phyloP scores from a whole-genome alignment of 2,329 filamentous ascomycete genomes.

The Fusarium albosuccineum region DNA sequence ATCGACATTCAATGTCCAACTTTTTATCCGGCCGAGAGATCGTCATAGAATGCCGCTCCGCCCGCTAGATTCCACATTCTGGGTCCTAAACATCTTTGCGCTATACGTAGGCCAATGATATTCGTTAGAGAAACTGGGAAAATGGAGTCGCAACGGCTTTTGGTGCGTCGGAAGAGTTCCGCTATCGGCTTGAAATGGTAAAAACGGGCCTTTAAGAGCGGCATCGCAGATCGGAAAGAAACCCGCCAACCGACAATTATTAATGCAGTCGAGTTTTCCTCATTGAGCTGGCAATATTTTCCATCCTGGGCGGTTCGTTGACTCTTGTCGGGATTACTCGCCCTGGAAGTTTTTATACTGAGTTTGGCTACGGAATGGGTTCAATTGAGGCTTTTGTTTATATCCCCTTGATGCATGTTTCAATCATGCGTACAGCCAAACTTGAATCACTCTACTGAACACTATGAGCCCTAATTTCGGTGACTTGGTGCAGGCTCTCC shows the following conservation, averaged over 20 bases:
- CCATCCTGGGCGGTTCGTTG: no score
- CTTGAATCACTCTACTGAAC: no score
- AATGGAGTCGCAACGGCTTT: background rate
- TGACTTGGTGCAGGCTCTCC: no score
- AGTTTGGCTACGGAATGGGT: no score
- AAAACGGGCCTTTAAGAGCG: background rate
- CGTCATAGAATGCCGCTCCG: background rate
- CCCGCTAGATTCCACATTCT: no score
- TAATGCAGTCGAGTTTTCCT: background rate
- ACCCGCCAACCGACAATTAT: background rate
- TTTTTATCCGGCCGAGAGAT: background rate
- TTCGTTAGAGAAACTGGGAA: background rate
- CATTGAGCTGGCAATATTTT: no score
- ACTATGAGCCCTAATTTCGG: no score
- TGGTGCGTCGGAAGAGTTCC: background rate
- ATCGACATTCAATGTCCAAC: background rate
- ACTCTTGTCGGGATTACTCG: no score
- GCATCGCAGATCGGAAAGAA: conserved; percentile 1
- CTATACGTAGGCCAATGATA: background rate
- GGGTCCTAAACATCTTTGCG: background rate
- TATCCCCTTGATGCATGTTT: no score
- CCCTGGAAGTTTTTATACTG: no score
- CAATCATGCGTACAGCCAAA: no score
- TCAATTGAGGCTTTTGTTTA: no score
- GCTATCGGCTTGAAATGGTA: background rate